phyloP scores from a whole-genome alignment of 352 stramenopile species.

The Pythium folliculosum region DNA sequence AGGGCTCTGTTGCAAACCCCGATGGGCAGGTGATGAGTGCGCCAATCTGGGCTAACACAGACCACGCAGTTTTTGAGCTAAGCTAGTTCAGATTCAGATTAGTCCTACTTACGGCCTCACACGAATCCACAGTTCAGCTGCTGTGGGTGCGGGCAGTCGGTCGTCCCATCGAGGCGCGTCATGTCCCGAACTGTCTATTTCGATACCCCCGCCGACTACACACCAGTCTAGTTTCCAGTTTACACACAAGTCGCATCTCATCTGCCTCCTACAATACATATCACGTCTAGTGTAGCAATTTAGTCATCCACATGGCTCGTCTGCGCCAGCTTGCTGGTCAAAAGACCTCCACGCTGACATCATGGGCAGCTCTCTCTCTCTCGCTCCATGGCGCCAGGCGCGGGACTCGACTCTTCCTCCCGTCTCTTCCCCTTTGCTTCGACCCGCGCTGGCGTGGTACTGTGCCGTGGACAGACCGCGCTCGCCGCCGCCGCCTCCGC shows the following conservation, averaged over 20 bases:
- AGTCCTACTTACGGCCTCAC: not conserved
- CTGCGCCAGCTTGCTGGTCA: not conserved
- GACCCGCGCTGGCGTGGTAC: too few relatives aligned
- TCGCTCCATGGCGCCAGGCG: too few relatives aligned
- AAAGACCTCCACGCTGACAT: slow-evolving; percentile 3
- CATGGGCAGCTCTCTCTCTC: not conserved
- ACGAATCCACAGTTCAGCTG: not conserved
- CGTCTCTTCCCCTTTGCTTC: not conserved
- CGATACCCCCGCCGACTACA: not conserved
- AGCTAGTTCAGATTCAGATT: not conserved
- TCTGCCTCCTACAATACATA: not conserved
- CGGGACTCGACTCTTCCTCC: not conserved
- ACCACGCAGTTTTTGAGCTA: too few relatives aligned
- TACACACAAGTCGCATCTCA: not conserved
- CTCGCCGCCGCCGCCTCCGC: too few relatives aligned
- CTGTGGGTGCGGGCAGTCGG: not conserved
- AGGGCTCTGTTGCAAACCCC: too few relatives aligned
- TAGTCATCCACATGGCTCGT: not conserved
- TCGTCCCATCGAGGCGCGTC: not conserved
- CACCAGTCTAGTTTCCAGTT: not conserved
- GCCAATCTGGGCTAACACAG: too few relatives aligned
- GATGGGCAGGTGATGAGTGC: too few relatives aligned
- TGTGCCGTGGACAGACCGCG: too few relatives aligned
- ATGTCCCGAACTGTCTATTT: slow-evolving; percentile 6
- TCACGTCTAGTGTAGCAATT: not conserved